phyloP scores from a whole-genome alignment of 345 rosid genomes.

The Sapria himalayana region DNA sequence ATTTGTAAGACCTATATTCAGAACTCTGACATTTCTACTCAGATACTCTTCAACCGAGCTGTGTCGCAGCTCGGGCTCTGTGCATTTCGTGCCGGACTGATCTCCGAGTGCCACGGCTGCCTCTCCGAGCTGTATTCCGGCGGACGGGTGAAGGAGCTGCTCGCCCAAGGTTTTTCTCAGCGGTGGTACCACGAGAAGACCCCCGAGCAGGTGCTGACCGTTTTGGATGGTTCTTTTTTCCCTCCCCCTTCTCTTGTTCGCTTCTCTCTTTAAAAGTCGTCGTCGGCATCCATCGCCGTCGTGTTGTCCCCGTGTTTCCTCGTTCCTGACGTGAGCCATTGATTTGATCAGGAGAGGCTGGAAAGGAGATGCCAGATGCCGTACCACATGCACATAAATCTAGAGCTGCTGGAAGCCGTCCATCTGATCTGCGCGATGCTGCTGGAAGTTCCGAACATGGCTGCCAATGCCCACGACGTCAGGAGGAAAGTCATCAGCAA shows the following conservation, averaged over 20 bases:
- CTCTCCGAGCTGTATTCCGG: slow-evolving; percentile 80
- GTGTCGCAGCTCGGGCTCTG: slow-evolving; percentile 97
- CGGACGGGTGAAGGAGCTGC: slow-evolving; percentile 83
- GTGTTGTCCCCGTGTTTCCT: too few species aligned
- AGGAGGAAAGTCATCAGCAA: slow-evolving; percentile 59
- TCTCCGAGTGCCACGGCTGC: slow-evolving; percentile 65
- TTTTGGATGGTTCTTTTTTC: too few species aligned
- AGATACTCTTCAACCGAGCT: slow-evolving; percentile 81
- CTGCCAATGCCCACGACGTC: slow-evolving; percentile 42
- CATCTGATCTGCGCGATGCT: slow-evolving; percentile 86
- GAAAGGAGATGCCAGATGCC: slow-evolving; percentile 94
- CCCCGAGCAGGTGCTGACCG: slow-evolving; percentile 58
- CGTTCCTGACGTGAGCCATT: slow-evolving; percentile 4
- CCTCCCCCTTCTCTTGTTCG: too few species aligned
- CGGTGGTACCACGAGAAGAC: slow-evolving; percentile 91
- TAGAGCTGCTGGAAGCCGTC: slow-evolving; percentile 83
- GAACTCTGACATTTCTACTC: slow-evolving; percentile 78
- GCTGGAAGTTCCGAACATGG: slow-evolving; percentile 84
- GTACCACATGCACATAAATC: slow-evolving; percentile 92
- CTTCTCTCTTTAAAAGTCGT: too few species aligned
- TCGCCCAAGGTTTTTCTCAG: slow-evolving; percentile 92
- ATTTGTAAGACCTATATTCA: too few species aligned
- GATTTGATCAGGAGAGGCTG: slow-evolving; percentile 44
- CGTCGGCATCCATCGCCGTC: too few species aligned
- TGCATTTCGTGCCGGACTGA: slow-evolving; percentile 65